A percentile compares a stretch with the other conserved stretches of the same genome.
Evolutionary conservation across 306 rosid genomes (phyloP).

Genomic region (Cicer arietinum): DNA sequence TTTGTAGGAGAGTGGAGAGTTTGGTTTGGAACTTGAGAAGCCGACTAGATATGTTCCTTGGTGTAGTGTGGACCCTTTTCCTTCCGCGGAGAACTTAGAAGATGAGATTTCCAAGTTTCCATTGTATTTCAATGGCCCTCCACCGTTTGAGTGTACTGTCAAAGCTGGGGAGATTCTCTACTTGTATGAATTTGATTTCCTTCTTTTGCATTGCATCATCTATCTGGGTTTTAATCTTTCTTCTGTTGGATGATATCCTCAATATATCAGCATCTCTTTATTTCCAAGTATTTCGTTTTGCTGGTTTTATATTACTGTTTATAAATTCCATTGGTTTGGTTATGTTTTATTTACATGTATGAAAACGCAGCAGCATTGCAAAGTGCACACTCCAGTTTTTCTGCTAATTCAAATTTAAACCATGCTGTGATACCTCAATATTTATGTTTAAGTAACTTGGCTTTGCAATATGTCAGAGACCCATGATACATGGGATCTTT

Average conservation of each 20-base stretch:
- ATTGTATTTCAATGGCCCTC: constrained; percentile 67
- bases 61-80: constrained; percentile 84
- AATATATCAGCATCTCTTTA: constrained; percentile 1
- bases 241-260: not conserved
- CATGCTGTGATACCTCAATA: too few species aligned
- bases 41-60: constrained; percentile 75
- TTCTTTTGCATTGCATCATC: not conserved
- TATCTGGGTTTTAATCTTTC: constrained; percentile 13
- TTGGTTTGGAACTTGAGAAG: constrained; percentile 66
- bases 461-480: too few species aligned
- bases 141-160: constrained; percentile 66
- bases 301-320: not conserved
- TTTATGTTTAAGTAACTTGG: too few species aligned
- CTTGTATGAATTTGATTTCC: constrained; percentile 61
- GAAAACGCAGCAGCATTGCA: too few species aligned
- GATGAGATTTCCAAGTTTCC: constrained; percentile 61
- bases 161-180: constrained; percentile 89
- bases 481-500: too few species aligned
- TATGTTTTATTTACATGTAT: too few species aligned
- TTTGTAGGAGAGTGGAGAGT: constrained; percentile 61
- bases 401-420: too few species aligned
- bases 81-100: constrained; percentile 53
- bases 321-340: not conserved
- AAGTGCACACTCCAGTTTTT: too few species aligned
- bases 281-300: not conserved